Conservation (phyloP, 148 eudicot genomes). For the Amaranthus hypochondriacus region DNA sequence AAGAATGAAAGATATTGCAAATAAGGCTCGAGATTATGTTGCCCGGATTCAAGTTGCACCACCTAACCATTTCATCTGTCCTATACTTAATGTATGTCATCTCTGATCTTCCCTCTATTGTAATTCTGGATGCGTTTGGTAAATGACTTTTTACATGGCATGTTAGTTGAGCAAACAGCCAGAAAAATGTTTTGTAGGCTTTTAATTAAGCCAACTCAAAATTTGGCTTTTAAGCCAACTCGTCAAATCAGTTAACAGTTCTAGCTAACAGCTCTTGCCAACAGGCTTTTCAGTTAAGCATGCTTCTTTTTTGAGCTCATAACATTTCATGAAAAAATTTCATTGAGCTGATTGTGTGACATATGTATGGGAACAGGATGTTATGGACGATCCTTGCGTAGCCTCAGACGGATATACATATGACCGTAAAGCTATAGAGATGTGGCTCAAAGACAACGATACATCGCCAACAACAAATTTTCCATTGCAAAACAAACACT, state of each 20-base stretch:
- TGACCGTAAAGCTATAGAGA: conserved; percentile 70
- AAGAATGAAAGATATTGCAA: conserved; percentile 59
- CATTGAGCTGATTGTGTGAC: background rate
- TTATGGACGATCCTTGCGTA: conserved; percentile 86
- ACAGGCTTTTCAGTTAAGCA: too few relatives aligned
- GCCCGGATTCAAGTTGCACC: conserved; percentile 31
- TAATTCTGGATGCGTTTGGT: too few relatives aligned
- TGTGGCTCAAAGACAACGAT: conserved; percentile 63
- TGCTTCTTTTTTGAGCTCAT: background rate
- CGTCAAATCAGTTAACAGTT: too few relatives aligned
- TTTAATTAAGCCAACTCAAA: too few relatives aligned
- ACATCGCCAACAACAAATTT: conserved; percentile 73
- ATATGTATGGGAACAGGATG: conserved; percentile 38
- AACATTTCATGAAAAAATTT: too few relatives aligned
- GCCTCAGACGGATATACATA: conserved; percentile 91
- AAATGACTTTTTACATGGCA: too few relatives aligned
- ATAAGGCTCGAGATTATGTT: conserved; percentile 40
- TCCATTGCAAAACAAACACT: conserved; percentile 45
- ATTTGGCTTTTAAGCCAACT: too few relatives aligned
- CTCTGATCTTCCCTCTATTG: conserved; percentile 4
- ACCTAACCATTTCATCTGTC: conserved; percentile 75
- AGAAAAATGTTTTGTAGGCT: too few relatives aligned
- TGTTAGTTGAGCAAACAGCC: too few relatives aligned
- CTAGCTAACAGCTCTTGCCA: too few relatives aligned
- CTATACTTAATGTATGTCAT: conserved; percentile 65